Evolutionary conservation across 176 grass and related monocot species (phyloP).

Genomic region (Oryza nivara): DNA sequence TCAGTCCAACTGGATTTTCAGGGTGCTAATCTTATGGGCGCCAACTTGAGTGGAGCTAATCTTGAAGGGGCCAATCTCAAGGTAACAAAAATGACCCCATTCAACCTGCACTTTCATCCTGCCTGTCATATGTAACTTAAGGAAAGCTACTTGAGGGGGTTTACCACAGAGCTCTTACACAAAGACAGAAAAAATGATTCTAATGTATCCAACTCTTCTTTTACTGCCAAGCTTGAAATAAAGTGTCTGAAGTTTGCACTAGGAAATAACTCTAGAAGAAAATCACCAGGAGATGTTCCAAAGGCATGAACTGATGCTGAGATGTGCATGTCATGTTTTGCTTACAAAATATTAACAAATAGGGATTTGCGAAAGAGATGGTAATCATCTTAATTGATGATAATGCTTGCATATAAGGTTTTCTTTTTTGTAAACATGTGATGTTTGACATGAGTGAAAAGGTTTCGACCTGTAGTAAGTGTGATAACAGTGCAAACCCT

Average conservation of each 20-base stretch:
- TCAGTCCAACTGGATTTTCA: slow-evolving; percentile 50
- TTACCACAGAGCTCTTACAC: background rate
- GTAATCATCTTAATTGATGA: background rate
- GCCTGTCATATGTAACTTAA: background rate
- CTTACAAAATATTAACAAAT: background rate
- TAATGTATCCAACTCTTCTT: background rate
- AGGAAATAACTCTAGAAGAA: background rate
- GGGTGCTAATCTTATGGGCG: slow-evolving; percentile 72
- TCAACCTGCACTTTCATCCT: background rate
- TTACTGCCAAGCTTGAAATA: slow-evolving; percentile 13
- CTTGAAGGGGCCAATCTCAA: slow-evolving; percentile 98
- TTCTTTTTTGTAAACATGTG: slow-evolving; percentile 4
- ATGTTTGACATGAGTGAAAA: background rate
- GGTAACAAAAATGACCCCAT: slow-evolving; percentile 50
- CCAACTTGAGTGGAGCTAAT: slow-evolving; percentile 78
- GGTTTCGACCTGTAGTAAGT: background rate
- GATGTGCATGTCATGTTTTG: background rate
- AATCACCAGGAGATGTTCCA: background rate
- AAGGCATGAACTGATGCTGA: background rate
- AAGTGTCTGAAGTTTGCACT: background rate
- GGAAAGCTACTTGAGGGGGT: background rate
- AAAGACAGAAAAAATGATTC: background rate
- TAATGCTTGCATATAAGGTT: background rate
- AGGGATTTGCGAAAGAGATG: background rate
- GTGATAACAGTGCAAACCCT: background rate